A percentile compares a stretch with the other conserved stretches of the same genome.
phyloP scores from a whole-genome alignment of 495 filamentous ascomycete genomes.

The Hypomontagnella monticulosa region DNA sequence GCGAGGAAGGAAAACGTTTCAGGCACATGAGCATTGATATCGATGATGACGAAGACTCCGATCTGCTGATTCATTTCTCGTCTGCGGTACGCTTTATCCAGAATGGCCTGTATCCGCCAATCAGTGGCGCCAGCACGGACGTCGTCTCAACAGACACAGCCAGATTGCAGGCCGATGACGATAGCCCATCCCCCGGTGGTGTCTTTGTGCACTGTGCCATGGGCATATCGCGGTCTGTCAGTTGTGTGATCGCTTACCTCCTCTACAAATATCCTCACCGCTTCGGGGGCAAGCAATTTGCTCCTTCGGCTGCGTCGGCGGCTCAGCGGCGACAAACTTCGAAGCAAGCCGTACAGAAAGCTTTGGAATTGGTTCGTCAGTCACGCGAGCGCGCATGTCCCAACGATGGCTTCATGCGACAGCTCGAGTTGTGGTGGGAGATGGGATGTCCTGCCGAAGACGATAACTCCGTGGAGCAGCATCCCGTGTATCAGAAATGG shows the following conservation, averaged over 20 bases:
- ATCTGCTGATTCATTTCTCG: constrained; percentile 83
- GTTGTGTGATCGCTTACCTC: constrained; percentile 84
- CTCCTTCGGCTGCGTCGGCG: constrained; percentile 34
- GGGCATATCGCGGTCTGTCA: constrained; percentile 92
- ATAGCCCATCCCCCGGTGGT: constrained; percentile 39
- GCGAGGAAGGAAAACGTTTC: constrained; percentile 60
- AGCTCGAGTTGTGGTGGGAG: constrained; percentile 84
- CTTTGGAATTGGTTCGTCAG: constrained; percentile 66
- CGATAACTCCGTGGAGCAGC: constrained; percentile 61
- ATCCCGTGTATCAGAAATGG: constrained; percentile 88
- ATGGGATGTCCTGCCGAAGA: constrained; percentile 78
- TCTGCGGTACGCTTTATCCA: constrained; percentile 83
- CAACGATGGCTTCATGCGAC: constrained; percentile 87
- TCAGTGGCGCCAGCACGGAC: constrained; percentile 34
- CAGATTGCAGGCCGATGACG: constrained; percentile 1
- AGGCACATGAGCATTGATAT: constrained; percentile 81
- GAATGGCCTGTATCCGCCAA: constrained; percentile 62
- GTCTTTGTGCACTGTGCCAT: constrained; percentile 78
- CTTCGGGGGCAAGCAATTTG: constrained; percentile 44
- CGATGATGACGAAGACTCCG: constrained; percentile 87
- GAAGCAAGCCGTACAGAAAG: constrained; percentile 47
- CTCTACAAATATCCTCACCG: constrained; percentile 68
- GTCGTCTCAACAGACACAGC: background rate
- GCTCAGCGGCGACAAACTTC: constrained; percentile 39
- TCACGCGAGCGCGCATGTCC: constrained; percentile 80